phyloP scores from a whole-genome alignment of 208 protist species.

The Trypanosoma avium region DNA sequence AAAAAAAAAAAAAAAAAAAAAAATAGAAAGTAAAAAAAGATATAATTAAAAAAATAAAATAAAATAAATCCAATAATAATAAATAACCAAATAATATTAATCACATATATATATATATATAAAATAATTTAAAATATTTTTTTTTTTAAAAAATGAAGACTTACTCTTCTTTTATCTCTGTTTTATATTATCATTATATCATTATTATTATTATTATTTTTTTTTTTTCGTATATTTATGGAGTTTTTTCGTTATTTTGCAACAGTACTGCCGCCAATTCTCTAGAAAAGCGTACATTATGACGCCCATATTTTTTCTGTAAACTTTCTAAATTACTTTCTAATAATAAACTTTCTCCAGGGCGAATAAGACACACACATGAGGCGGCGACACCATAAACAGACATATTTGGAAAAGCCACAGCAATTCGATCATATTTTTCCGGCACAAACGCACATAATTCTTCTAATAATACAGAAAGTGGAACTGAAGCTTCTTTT shows the following conservation, averaged over 20 bases:
- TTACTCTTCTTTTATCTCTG: no score
- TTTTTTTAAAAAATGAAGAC: no score
- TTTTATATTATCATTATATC: no score
- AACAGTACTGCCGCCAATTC: conserved; percentile 29
- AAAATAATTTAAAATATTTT: no score
- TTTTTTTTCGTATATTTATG: no score
- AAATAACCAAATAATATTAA: no score
- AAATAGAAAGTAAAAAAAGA: no score
- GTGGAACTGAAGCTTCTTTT: conserved; percentile 21
- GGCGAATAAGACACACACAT: conserved; percentile 52
- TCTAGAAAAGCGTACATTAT: conserved; percentile 35
- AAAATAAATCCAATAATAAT: no score
- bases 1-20: no score
- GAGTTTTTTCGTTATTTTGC: background rate
- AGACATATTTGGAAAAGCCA: conserved; percentile 75
- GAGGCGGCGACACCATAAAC: conserved; percentile 67
- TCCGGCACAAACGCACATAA: conserved; percentile 13
- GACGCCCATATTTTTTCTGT: conserved; percentile 54
- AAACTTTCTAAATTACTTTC: conserved; percentile 32
- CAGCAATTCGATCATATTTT: conserved; percentile 32
- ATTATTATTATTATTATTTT: no score
- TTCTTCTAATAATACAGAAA: conserved; percentile 30
- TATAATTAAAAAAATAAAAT: no score
- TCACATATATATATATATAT: no score
- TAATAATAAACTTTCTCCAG: conserved; percentile 29